Percentiles rank a stretch among this genome's conserved stretches.
phyloP scores from a whole-genome alignment of 2,329 filamentous ascomycete species.

The Pseudopithomyces chartarum region DNA sequence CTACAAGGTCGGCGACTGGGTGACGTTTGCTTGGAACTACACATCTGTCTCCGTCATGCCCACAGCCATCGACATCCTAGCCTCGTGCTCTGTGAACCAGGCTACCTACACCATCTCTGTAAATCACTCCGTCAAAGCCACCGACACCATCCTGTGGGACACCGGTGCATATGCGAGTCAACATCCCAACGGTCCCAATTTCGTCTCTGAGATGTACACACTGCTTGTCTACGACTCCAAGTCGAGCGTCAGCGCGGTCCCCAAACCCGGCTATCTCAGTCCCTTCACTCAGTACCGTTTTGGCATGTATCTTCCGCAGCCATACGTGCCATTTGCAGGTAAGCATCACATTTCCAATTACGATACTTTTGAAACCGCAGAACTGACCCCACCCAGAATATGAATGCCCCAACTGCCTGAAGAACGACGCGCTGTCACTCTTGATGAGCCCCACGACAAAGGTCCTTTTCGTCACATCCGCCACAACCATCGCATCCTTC shows the following conservation, averaged over 20 bases:
- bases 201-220: conserved; percentile 66
- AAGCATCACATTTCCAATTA: conserved; percentile 26
- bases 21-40: conserved; percentile 73
- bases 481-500: conserved; percentile 63
- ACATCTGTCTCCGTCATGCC: conserved; percentile 66
- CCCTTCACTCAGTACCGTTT: conserved; percentile 60
- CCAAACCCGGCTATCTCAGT: conserved; percentile 61
- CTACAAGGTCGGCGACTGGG: conserved; percentile 67
- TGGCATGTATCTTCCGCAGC: conserved; percentile 65
- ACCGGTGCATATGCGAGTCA: conserved; percentile 57
- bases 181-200: conserved; percentile 43
- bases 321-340: conserved; percentile 57
- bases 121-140: conserved; percentile 61
- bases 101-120: conserved; percentile 65
- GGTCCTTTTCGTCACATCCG: conserved; percentile 60
- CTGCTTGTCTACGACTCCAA: conserved; percentile 66
- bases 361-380: neutral
- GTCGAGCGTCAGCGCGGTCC: conserved; percentile 56
- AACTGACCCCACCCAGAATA: conserved; percentile 48
- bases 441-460: conserved; percentile 61
- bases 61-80: conserved; percentile 64
- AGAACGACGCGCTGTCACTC: conserved; percentile 55
- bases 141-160: conserved; percentile 64
- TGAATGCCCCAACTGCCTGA: conserved; percentile 60
- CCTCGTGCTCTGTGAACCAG: conserved; percentile 63